Conservation (phyloP, 2,329 filamentous ascomycete genomes). For the Ascochyta rabiei region DNA sequence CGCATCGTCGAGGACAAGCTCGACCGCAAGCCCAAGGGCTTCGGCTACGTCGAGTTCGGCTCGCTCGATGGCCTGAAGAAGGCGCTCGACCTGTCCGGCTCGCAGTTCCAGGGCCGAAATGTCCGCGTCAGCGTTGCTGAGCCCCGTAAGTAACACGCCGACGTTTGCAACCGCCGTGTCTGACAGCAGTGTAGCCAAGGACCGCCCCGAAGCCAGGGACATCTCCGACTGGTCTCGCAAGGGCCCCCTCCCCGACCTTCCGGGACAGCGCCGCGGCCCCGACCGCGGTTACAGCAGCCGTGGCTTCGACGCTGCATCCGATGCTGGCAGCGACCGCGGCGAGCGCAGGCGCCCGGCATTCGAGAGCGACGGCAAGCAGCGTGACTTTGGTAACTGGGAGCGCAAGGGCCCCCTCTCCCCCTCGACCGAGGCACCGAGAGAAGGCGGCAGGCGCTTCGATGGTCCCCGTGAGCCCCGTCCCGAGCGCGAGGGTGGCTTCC, state of each 20-base stretch:
- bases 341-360: slow-evolving; percentile 70
- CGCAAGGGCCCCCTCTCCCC: slow-evolving; percentile 90
- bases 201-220: slow-evolving; percentile 79
- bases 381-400: slow-evolving; percentile 91
- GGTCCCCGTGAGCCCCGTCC: slow-evolving; percentile 49
- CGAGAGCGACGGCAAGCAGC: slow-evolving; percentile 74
- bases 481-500: slow-evolving; percentile 11
- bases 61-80: slow-evolving; percentile 88
- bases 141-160: slow-evolving; percentile 73
- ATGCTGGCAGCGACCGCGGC: slow-evolving; percentile 66
- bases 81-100: slow-evolving; percentile 81
- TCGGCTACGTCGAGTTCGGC: slow-evolving; percentile 95
- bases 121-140: slow-evolving; percentile 96
- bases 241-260: slow-evolving; percentile 81
- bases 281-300: slow-evolving; percentile 53
- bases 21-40: slow-evolving; percentile 93
- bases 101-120: slow-evolving; percentile 82
- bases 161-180: neutral
- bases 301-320: slow-evolving; percentile 60
- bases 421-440: slow-evolving; percentile 56
- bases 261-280: slow-evolving; percentile 61
- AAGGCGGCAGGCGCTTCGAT: slow-evolving; percentile 63
- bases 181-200: slow-evolving; percentile 70
- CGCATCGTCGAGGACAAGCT: slow-evolving; percentile 97
- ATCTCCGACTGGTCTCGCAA: slow-evolving; percentile 91